Evolutionary conservation across 768 basidiomycete species (phyloP).

Genomic region (Auriculariales sp.): DNA sequence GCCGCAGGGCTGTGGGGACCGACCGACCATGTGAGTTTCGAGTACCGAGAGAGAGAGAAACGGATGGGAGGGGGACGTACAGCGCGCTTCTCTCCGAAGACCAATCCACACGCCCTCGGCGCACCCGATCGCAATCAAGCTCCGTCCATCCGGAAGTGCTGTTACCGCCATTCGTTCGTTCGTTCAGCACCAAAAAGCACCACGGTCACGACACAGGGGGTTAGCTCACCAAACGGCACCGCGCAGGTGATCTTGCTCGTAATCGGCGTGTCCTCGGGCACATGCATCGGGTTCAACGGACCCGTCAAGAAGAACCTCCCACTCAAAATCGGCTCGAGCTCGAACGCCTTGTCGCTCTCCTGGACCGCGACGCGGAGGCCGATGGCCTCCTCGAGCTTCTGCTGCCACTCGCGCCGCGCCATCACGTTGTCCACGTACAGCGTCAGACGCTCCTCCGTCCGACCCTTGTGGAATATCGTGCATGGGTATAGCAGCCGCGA

Average conservation of each 20-base stretch:
- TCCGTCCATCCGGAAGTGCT: conserved; percentile 76
- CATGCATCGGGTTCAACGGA: not conserved
- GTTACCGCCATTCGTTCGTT: not conserved
- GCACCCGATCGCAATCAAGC: conserved; percentile 85
- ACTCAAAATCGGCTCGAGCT: conserved; percentile 17
- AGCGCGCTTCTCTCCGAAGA: conserved; percentile 73
- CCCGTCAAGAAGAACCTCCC: conserved; percentile 17
- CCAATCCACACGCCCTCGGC: conserved; percentile 95
- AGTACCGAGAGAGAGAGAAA: not conserved
- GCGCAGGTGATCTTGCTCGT: conserved; percentile 90
- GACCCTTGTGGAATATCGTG: conserved; percentile 22
- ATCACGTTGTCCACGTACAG: conserved; percentile 21
- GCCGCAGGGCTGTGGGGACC: conserved; percentile 56
- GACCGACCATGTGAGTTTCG: conserved; percentile 1
- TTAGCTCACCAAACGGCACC: conserved; percentile 64
- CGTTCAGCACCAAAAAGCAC: conserved; percentile 6
- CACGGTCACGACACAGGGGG: not conserved
- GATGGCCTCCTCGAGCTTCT: conserved; percentile 22
- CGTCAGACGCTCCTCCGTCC: conserved; percentile 22
- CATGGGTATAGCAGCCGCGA: conserved; percentile 22
- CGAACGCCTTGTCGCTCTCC: conserved; percentile 22
- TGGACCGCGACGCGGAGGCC: conserved; percentile 19
- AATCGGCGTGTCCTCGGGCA: conserved; percentile 11
- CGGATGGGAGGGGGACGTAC: conserved; percentile 26
- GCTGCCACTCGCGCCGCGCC: conserved; percentile 21